Evolutionary conservation across 306 rosid species (phyloP), one percentile per base, ranked within the genome.

Genomic region (Prunus davidiana): DNA sequence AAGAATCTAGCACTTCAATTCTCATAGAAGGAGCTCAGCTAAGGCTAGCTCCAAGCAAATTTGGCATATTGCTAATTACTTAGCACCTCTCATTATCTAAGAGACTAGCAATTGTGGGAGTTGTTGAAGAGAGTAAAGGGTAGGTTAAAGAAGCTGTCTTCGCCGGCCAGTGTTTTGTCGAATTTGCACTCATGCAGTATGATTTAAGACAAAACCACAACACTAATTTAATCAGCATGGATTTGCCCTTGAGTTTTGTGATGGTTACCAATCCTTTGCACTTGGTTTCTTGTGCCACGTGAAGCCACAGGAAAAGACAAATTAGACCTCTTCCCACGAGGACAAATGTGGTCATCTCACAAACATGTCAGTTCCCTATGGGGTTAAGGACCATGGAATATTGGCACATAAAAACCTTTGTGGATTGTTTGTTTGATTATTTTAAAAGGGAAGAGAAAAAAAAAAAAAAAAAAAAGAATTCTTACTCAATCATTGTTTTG

Each of bases 161-260:
- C 75, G 99, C 97, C 97, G 99, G 93, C 97, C 93, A 77, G 56
- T 73, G 8, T 75, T 85, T 91, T 91, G 96, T 92, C 96, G 78
- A 88, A 84, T 84, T 82, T 86, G 82, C 50, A 76, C 83, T 84
- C 82, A 82, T 76, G 84, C 74, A 84, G 64, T 81, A 75, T 74
- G 62, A 65, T 80, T 84, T 72, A 27, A 83, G 83, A 86, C 85
- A 85, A 80, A 74, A 73, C 63, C 73, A 62, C 64, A 51, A 61
- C 79, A 74, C n/a, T 75, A 69, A 63, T 86, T 85, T 57, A 78
- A 80, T 72, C 56, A 80, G 45, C 69, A 77, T 84, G 71, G 76
- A 67, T 78, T 74, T 79, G 38, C 47, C 34, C 11, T 80, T 79
- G 75, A 77, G 76, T 79, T 83, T 84, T 73, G 56, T 56, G 78